Conservation (phyloP, 495 filamentous ascomycete species). For the Cetradonia linearis region DNA sequence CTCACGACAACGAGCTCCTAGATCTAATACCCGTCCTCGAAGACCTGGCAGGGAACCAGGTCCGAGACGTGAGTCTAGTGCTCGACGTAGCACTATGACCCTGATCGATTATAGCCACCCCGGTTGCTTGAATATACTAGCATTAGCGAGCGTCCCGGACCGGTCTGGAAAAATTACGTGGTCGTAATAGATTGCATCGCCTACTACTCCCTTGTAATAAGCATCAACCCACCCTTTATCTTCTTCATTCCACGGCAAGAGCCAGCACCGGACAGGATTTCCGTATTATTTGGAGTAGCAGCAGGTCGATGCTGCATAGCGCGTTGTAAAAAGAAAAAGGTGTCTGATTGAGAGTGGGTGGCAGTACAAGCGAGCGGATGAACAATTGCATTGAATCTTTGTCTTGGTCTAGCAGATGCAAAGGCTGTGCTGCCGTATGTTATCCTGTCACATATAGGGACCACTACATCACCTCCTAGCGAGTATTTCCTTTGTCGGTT, state of each 20-base stretch:
- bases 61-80: slow-evolving; percentile 93
- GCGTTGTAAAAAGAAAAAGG: not conserved
- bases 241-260: slow-evolving; percentile 7
- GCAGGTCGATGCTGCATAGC: not conserved
- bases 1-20: slow-evolving; percentile 97
- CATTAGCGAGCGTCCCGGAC: slow-evolving; percentile 17
- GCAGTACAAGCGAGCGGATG: not conserved
- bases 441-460: not conserved
- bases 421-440: not conserved
- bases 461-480: not conserved
- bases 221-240: slow-evolving; percentile 10
- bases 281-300: not conserved
- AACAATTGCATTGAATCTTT: not conserved
- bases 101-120: slow-evolving; percentile 12
- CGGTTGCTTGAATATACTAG: slow-evolving; percentile 14
- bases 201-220: slow-evolving; percentile 21
- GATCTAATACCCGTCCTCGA: slow-evolving; percentile 98
- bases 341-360: not conserved
- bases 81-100: slow-evolving; percentile 85
- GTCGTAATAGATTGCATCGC: slow-evolving; percentile 19
- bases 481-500: not conserved
- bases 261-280: slow-evolving; percentile 1
- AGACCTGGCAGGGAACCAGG: slow-evolving; percentile 78
- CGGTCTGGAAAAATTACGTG: slow-evolving; percentile 10
- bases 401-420: not conserved